phyloP scores from a whole-genome alignment of 2,329 filamentous ascomycete genomes.

The Fusarium mundagurra region DNA sequence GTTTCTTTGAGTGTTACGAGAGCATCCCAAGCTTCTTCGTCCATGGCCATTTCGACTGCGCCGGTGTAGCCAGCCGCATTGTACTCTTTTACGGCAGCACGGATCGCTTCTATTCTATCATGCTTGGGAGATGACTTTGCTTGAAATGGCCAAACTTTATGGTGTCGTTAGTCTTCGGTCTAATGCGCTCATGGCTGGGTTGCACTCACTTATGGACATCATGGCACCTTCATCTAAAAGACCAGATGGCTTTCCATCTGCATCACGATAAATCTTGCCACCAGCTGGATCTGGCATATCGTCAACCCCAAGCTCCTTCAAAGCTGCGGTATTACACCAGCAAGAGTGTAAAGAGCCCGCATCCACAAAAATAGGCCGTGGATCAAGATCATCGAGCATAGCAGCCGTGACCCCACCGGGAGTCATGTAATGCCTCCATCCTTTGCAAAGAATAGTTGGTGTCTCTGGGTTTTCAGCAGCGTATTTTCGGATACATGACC shows the following conservation, averaged over 20 bases:
- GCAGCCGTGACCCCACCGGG: slow-evolving; percentile 54
- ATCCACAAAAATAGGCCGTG: slow-evolving; percentile 65
- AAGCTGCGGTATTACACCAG: slow-evolving; percentile 63
- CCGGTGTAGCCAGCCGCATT: slow-evolving; percentile 63
- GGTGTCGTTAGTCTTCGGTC: neutral
- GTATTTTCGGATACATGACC: slow-evolving; percentile 54
- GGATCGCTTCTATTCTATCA: slow-evolving; percentile 58
- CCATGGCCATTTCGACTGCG: slow-evolving; percentile 69
- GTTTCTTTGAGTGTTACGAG: slow-evolving; percentile 53
- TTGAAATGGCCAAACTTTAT: slow-evolving; percentile 55
- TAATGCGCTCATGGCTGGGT: slow-evolving; percentile 51
- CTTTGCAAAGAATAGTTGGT: slow-evolving; percentile 60
- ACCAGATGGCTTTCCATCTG: slow-evolving; percentile 56
- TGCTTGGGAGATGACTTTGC: slow-evolving; percentile 56
- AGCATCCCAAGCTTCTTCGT: slow-evolving; percentile 63
- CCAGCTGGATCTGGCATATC: slow-evolving; percentile 58
- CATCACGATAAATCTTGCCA: slow-evolving; percentile 61
- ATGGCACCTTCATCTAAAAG: slow-evolving; percentile 55
- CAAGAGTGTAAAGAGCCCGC: slow-evolving; percentile 64
- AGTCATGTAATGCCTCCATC: slow-evolving; percentile 62
- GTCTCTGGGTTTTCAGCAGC: slow-evolving; percentile 57
- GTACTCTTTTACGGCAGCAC: slow-evolving; percentile 59
- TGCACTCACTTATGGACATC: slow-evolving; percentile 46
- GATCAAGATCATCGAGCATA: slow-evolving; percentile 60
- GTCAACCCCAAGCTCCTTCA: slow-evolving; percentile 58